Base-by-base conservation (phyloP, 441 rosid species). In the Jatropha podagrica region DNA sequence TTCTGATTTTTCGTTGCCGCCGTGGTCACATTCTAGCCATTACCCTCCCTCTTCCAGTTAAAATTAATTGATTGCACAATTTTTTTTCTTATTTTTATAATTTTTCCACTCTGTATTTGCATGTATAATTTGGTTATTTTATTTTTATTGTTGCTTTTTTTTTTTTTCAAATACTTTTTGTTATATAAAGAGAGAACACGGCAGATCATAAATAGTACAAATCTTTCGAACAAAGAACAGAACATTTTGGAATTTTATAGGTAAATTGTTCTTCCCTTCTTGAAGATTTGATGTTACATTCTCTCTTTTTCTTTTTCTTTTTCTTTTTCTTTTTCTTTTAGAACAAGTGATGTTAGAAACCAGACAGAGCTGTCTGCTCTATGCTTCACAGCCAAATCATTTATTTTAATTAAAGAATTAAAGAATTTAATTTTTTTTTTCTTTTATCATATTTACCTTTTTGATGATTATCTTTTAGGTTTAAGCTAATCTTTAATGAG, bases 1-100 rank as follows among this genome's bases (percentile, higher is more conserved):
- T 52, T 82, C 85, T 7, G 82, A 78, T 73, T 75, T 75, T 69
- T 79, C 75, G 68, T 76, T n/a, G 70, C 82, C 86, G 1, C 79
- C 88, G 7, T 83, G 87, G 83, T 68, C 90, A 14, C 80, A 77
- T 73, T 84, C 87, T 68, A 67, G 82, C 74, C 85, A 85, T 15
- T 63, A 83, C 42, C 90, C 86, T 78, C 55, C 90, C 8, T 74
- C 93, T 15, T 60, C 81, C 3, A 72, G 85, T 81, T 79, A 42
- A 76, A 63, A 72, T 1, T 75, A 63, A 72, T 55, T 10, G 17
- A 41, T 60, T 64, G 2, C 41, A 70, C 26, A 51, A 12, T 32
- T 48, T 55, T 38, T 6, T 41, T 15, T 65, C 40, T 59, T 65
- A 27, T 44, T 78, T 54, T 48, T 68, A 26, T 14, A 8, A 14